A percentile compares a stretch with the other conserved stretches of the same genome.
phyloP scores from a whole-genome alignment of 768 basidiomycete genomes.

The Tephrocybe sp. region DNA sequence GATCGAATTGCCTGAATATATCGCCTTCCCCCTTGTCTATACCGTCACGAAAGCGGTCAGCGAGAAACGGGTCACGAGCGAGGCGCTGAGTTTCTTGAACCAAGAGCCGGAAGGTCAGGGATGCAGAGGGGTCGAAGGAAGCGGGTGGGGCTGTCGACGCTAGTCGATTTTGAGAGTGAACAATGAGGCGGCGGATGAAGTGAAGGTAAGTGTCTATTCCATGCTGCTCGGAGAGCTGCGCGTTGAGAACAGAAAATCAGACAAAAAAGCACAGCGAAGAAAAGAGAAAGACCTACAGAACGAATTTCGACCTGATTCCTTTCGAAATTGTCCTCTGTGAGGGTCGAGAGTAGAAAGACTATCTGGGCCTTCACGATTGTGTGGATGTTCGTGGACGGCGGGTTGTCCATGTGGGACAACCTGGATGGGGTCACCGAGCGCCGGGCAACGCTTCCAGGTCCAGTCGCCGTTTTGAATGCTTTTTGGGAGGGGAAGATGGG shows the following conservation, averaged over 20 bases:
- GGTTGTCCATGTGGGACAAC: conserved; percentile 87
- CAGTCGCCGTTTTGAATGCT: conserved; percentile 68
- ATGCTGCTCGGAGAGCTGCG: conserved; percentile 93
- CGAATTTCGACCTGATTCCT: conserved; percentile 93
- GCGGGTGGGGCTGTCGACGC: conserved; percentile 58
- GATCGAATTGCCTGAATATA: conserved; percentile 80
- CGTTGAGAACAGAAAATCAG: conserved; percentile 15
- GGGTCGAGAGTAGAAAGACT: conserved; percentile 93
- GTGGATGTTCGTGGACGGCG: conserved; percentile 83
- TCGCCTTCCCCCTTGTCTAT: conserved; percentile 88
- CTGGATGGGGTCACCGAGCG: conserved; percentile 77
- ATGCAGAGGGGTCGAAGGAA: conserved; percentile 71
- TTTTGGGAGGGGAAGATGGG: conserved; percentile 38
- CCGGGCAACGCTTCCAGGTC: conserved; percentile 66
- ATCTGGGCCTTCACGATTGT: conserved; percentile 97
- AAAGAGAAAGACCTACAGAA: conserved; percentile 60
- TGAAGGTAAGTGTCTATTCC: conserved; percentile 96
- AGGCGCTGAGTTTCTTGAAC: conserved; percentile 88
- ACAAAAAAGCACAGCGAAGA: conserved; percentile 15
- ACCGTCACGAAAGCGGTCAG: conserved; percentile 88
- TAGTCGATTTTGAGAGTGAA: conserved; percentile 78
- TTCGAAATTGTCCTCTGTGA: conserved; percentile 97
- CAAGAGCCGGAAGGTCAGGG: conserved; percentile 81
- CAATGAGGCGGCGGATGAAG: conserved; percentile 94
- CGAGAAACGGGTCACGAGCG: conserved; percentile 86